These are phyloP conservation scores for Aspergillus pseudotamarii DNA, from an alignment of 2,329 filamentous ascomycete genomes.

Conservation along the genomic window DNA sequence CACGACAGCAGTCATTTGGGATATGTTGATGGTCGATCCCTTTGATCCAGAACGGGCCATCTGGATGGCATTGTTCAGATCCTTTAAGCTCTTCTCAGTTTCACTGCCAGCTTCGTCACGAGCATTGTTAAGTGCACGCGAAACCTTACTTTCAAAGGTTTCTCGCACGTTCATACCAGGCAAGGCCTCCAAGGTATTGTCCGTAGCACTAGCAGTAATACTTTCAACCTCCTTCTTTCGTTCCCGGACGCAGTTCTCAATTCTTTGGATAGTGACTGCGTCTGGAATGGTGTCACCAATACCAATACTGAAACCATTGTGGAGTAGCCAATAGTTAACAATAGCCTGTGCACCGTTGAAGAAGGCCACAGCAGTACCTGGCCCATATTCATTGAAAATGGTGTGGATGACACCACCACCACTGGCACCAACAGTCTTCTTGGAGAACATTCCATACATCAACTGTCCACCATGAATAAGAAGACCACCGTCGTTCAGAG, in stretches of 20 bases:
- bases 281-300: conserved; percentile 98
- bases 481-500: conserved; percentile 74
- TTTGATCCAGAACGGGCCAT: conserved; percentile 98
- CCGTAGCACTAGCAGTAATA: conserved; percentile 76
- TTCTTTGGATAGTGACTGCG: conserved; percentile 76
- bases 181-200: conserved; percentile 84
- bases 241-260: conserved; percentile 77
- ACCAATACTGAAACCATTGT: conserved; percentile 96
- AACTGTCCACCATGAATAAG: conserved; percentile 85
- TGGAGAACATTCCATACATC: conserved; percentile 85
- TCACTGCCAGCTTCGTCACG: conserved; percentile 95
- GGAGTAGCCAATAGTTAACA: conserved; percentile 94
- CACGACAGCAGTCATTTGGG: conserved; percentile 97
- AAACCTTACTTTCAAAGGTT: conserved; percentile 97
- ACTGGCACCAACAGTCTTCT: conserved; percentile 91
- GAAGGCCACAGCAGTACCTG: conserved; percentile 85
- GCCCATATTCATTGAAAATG: conserved; percentile 92
- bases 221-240: conserved; percentile 80
- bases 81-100: conserved; percentile 89
- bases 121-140: conserved; percentile 88
- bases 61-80: conserved; percentile 92
- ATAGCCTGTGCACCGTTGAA: conserved; percentile 95
- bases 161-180: conserved; percentile 99
- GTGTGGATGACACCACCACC: conserved; percentile 92
- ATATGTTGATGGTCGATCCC: conserved; percentile 98